Evolutionary conservation across 2,329 filamentous ascomycete species (phyloP), one percentile per base, ranked within the genome.

Genomic region (Ciborinia camelliae): DNA sequence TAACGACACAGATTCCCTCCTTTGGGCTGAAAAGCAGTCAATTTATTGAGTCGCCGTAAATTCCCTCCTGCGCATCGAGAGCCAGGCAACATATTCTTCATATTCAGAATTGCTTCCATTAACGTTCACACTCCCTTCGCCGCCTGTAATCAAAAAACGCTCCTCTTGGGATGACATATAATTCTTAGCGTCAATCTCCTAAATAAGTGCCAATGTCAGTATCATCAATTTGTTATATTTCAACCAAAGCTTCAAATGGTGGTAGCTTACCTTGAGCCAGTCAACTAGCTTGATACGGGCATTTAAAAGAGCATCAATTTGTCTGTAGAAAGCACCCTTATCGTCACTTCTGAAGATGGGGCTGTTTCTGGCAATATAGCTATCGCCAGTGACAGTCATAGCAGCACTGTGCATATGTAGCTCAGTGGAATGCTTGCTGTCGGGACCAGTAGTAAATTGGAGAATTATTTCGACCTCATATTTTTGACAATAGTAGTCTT

Each of bases 71-170:
- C n/a, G 14, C 0, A 3, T 4, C 1, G 0, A 26, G 20, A 47
- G n/a, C 55, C 41, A 58, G 1, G 18, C 1, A 20, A 20, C 0
- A 8, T 58, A 47, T 1, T 10, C 7, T 12, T 3, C 4, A 18
- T 2, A 20, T 3, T 3, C 12, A 20, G 18, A 10, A n/a, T 10
- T n/a, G n/a, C n/a, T n/a, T 26, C 1, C 4, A 0, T 6, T 20
- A 5, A 5, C 9, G 2, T 14, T 18, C 1, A n/a, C 6, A 14
- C n/a, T 15, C 0, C 14, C 8, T 3, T 23, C 4, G 18, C 7
- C 20, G 3, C 2, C 0, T 45, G 10, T 47, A 20, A 32, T 58
- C n/a, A n/a, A n/a, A n/a, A 32, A 23, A 58, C 6, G 12, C 1
- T 58, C 20, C 6, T 47, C 30, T 3, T 23, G 4, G 15, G 35